Evolutionary conservation across 2,329 filamentous ascomycete genomes (phyloP).

Genomic region (Xylariaceae sp.): DNA sequence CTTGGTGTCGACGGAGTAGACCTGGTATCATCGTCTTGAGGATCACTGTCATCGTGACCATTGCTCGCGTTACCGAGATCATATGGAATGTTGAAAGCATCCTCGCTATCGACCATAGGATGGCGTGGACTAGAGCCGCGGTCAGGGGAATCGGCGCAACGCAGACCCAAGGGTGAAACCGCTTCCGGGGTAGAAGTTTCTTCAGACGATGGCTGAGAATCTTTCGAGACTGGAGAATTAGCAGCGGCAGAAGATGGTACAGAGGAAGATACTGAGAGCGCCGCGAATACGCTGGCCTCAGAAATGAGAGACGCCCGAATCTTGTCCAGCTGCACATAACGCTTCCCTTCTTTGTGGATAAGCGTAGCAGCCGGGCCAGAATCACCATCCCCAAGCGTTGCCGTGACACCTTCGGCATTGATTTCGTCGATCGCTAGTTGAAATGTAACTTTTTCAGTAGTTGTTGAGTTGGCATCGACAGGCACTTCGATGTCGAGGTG

Average conservation of each 20-base stretch:
- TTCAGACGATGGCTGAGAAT: constrained; percentile 25
- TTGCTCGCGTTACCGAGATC: constrained; percentile 38
- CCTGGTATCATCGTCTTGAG: constrained; percentile 33
- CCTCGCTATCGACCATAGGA: constrained; percentile 46
- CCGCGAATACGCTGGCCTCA: constrained; percentile 61
- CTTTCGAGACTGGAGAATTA: constrained; percentile 39
- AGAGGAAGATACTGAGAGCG: constrained; percentile 52
- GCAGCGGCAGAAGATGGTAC: constrained; percentile 52
- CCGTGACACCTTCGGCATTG: constrained; percentile 61
- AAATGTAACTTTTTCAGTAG: constrained; percentile 54
- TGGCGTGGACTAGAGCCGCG: constrained; percentile 34
- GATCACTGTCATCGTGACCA: constrained; percentile 33
- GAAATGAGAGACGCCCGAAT: constrained; percentile 62
- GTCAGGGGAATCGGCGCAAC: constrained; percentile 33
- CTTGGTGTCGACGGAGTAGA: constrained; percentile 47
- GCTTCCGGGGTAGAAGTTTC: constrained; percentile 21
- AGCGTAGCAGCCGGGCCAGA: constrained; percentile 34
- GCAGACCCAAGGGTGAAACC: constrained; percentile 17
- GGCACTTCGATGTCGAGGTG: constrained; percentile 59
- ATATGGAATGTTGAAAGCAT: constrained; percentile 53
- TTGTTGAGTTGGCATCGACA: constrained; percentile 41
- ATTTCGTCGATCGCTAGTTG: constrained; percentile 61
- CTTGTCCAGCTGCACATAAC: constrained; percentile 57
- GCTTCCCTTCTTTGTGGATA: constrained; percentile 56
- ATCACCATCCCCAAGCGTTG: constrained; percentile 31